Base-by-base conservation (phyloP, 2,329 filamentous ascomycete genomes). In the Cadophora sp. region DNA sequence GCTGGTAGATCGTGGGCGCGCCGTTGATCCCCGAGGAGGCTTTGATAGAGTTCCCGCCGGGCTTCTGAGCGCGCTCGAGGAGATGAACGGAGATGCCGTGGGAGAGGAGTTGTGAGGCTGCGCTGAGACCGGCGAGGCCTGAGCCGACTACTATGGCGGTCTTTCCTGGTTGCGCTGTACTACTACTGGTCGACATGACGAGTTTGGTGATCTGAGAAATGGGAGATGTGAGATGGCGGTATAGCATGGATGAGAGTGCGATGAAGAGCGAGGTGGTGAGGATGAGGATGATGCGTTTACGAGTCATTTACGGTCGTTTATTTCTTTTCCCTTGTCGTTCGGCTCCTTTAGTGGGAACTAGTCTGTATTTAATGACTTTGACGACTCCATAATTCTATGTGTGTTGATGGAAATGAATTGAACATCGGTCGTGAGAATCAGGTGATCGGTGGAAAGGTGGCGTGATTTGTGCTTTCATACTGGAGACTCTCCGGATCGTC, bases 11-110 rank as follows among this genome's bases (percentile, higher is more conserved):
- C 0, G 88, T 90, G 0, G 82, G 82, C 0, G 86, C 86, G 7
- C 86, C 88, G 70, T 89, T 90, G 76, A 90, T 90, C 0, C 87
- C 88, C 0, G 87, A 89, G 0, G 87, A 90, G 0, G 88, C 88
- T 77, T 90, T 90, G 77, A 90, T 89, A 72, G 83, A 87, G 73
- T 90, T 90, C 1, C 87, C 87, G 43, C 88, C 88, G 0, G 87
- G 85, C 72, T 87, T 88, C 2, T 82, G 73, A 0, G 83, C 82
- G 22, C 87, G 84, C 66, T 91, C 88, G 14, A 91, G 80, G 59
- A 91, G 80, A 39, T 81, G 80, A 0, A 91, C 88, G 0, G 81
- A 76, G 1, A 85, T 80, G 47, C 83, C 82, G 14, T 83, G 80
- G 3, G 80, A 77, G 4, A 90, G 78, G 7, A 89, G 83, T 67